A percentile compares a stretch with the other conserved stretches of the same genome.
Evolutionary conservation across 805 yeast genomes (phyloP).

Genomic region (Pichia manshurica): DNA sequence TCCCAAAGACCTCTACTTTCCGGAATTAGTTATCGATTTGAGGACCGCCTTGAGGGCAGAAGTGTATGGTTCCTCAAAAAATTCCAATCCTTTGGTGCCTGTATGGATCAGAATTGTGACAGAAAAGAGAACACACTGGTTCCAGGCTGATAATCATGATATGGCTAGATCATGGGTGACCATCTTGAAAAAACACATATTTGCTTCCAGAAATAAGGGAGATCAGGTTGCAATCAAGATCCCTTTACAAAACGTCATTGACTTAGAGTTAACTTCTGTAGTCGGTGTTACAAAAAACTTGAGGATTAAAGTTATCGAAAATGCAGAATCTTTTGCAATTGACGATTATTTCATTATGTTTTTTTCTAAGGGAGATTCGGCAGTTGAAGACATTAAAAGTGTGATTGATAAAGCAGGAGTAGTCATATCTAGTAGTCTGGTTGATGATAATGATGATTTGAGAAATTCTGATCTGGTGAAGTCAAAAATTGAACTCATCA

Average conservation of each 20-base stretch:
- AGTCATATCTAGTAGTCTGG: slow-evolving; percentile 16
- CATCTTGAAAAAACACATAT: slow-evolving; percentile 66
- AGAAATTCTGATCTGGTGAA: slow-evolving; percentile 21
- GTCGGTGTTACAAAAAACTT: slow-evolving; percentile 53
- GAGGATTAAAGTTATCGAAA: slow-evolving; percentile 56
- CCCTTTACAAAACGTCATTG: slow-evolving; percentile 64
- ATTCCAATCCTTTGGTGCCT: slow-evolving; percentile 22
- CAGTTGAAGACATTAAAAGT: slow-evolving; percentile 35
- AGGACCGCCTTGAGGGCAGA: slow-evolving; percentile 58
- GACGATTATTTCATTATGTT: slow-evolving; percentile 70
- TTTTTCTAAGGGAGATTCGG: slow-evolving; percentile 45
- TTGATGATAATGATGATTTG: slow-evolving; percentile 18
- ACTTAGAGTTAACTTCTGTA: slow-evolving; percentile 50
- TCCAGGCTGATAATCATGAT: slow-evolving; percentile 66
- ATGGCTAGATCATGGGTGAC: slow-evolving; percentile 81
- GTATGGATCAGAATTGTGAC: slow-evolving; percentile 57
- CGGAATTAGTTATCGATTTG: slow-evolving; percentile 68
- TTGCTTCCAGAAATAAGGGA: slow-evolving; percentile 63
- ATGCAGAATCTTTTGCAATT: slow-evolving; percentile 45
- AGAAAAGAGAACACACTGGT: slow-evolving; percentile 50
- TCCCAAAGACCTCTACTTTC: slow-evolving; percentile 82
- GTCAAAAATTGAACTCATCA: slow-evolving; percentile 23
- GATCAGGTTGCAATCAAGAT: slow-evolving; percentile 72
- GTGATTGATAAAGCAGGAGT: slow-evolving; percentile 33
- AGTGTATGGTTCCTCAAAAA: slow-evolving; percentile 27